Percentiles rank a stretch among this genome's conserved stretches.
phyloP scores from a whole-genome alignment of 2,329 filamentous ascomycete genomes.

The Arthrobotrys conoides region DNA sequence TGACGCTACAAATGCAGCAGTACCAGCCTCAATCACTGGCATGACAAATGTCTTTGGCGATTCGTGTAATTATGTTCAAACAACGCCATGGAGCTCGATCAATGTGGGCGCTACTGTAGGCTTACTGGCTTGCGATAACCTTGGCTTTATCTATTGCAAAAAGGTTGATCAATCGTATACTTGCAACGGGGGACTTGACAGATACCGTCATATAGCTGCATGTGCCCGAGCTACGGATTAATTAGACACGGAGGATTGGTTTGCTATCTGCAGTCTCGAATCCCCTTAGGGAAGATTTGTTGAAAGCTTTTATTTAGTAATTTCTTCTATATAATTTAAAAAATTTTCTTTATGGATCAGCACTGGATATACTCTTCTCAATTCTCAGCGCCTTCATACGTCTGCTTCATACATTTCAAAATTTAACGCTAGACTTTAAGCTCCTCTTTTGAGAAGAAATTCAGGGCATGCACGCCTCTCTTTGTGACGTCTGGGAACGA shows the following conservation, averaged over 20 bases:
- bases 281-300: neutral
- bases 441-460: neutral
- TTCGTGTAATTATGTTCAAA: constrained; percentile 5
- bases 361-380: neutral
- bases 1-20: neutral
- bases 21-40: neutral
- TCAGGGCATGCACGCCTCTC: neutral
- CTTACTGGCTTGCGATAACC: neutral
- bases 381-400: neutral
- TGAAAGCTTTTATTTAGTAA: neutral
- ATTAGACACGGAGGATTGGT: neutral
- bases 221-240: constrained; percentile 6
- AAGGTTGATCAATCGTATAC: neutral
- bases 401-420: neutral
- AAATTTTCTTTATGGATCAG: neutral
- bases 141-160: constrained; percentile 2
- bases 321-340: neutral
- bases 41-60: constrained; percentile 3
- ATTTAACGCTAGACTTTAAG: neutral
- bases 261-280: neutral
- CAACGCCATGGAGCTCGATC: constrained; percentile 9
- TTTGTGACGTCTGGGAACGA: too few species aligned
- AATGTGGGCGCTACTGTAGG: constrained; percentile 3
- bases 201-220: constrained; percentile 1
- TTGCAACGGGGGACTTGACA: neutral